A percentile compares a stretch with the other conserved stretches of the same genome.
These are phyloP conservation scores for Prunus campanulata DNA, from an alignment of 306 rosid genomes.

Conservation along the genomic window DNA sequence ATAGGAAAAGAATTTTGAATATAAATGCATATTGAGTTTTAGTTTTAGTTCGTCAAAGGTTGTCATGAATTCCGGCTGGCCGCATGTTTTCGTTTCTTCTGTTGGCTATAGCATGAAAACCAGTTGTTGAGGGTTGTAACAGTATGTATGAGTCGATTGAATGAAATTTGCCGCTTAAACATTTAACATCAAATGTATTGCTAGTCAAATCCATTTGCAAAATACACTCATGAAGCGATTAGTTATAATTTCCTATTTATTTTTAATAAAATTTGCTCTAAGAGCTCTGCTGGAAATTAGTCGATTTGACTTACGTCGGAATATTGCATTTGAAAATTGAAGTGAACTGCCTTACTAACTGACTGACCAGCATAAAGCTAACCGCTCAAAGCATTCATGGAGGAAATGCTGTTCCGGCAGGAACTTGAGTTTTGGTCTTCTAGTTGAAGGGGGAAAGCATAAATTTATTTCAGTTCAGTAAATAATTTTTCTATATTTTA, in stretches of 20 bases:
- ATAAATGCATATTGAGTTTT: conserved; percentile 5
- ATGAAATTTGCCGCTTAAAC: background rate
- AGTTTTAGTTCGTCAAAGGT: background rate
- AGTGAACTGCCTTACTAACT: too few relatives aligned
- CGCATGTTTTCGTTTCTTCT: background rate
- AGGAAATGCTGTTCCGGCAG: background rate
- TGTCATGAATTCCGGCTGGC: background rate
- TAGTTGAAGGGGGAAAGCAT: background rate
- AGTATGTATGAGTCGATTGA: background rate
- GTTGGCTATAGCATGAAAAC: background rate
- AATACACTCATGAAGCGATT: background rate
- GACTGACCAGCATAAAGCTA: too few relatives aligned
- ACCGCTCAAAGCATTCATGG: background rate
- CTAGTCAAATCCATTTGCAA: background rate
- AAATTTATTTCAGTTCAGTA: background rate
- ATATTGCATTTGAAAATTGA: too few relatives aligned
- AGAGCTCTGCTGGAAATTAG: background rate
- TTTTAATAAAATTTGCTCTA: background rate
- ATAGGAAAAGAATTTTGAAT: conserved; percentile 27
- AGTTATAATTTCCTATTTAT: background rate
- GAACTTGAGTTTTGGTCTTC: background rate
- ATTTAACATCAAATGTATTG: background rate
- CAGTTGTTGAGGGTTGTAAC: background rate
- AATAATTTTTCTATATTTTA: background rate
- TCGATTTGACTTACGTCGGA: too few relatives aligned